Evolutionary conservation across 2,329 filamentous ascomycete genomes (phyloP).

Genomic region (Helicocarpus griseus): DNA sequence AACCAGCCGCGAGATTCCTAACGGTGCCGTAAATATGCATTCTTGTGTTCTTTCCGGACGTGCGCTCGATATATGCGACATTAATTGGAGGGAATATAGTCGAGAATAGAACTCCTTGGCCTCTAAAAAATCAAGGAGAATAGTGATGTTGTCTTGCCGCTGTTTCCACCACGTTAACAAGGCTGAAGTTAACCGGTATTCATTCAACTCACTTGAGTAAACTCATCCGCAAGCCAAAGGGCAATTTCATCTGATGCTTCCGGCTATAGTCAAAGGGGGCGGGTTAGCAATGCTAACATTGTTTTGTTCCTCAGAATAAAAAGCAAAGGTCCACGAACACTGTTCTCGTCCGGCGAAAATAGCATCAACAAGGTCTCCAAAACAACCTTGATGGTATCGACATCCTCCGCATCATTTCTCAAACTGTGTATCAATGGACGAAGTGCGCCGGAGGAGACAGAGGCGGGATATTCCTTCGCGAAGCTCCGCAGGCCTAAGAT

Average conservation of each 20-base stretch:
- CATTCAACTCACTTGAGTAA: slow-evolving; percentile 62
- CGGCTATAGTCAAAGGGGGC: slow-evolving; percentile 44
- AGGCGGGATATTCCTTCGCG: slow-evolving; percentile 91
- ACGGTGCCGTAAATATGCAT: slow-evolving; percentile 78
- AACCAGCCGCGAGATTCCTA: slow-evolving; percentile 81
- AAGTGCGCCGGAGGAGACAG: slow-evolving; percentile 86
- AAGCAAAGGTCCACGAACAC: slow-evolving; percentile 35
- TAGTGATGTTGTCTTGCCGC: slow-evolving; percentile 90
- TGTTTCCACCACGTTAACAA: slow-evolving; percentile 46
- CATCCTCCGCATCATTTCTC: slow-evolving; percentile 81
- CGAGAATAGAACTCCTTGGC: slow-evolving; percentile 80
- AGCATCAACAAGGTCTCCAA: slow-evolving; percentile 93
- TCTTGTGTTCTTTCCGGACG: slow-evolving; percentile 88
- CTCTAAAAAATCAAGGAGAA: slow-evolving; percentile 82
- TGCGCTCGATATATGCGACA: slow-evolving; percentile 74
- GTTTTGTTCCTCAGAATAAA: not conserved
- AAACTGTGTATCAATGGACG: slow-evolving; percentile 78
- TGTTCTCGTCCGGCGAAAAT: slow-evolving; percentile 60
- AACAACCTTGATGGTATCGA: slow-evolving; percentile 91
- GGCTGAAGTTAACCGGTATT: slow-evolving; percentile 7
- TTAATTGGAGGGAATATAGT: slow-evolving; percentile 80
- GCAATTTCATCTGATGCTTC: slow-evolving; percentile 95
- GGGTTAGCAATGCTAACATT: too few species aligned
- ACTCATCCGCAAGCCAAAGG: slow-evolving; percentile 93
- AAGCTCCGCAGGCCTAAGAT: slow-evolving; percentile 92